Evolutionary conservation across 352 stramenopile genomes (phyloP), one percentile per base, ranked within the genome.

Genomic region (Globisporangium cylindrosporum): DNA sequence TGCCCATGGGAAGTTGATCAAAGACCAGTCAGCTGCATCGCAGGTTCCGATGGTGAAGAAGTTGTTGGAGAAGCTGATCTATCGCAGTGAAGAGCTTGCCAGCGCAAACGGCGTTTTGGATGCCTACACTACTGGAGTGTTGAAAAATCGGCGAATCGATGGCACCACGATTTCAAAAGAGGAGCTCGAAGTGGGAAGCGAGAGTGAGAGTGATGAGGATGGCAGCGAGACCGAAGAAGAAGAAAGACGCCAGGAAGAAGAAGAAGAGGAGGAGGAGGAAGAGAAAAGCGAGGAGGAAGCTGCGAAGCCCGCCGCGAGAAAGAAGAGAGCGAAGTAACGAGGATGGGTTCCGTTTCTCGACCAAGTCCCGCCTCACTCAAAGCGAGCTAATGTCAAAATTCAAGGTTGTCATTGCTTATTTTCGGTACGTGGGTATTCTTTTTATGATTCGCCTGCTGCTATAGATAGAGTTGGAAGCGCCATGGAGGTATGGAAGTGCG

Each of bases 121-220:
- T 10, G 82, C 80, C 5, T 89, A 86, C 58, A 83, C 78, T 6
- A 90, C 80, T 12, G 82, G 82, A 15, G 76, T 90, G 34, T 63
- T 91, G 27, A 91, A 90, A 67, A 87, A 89, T 55, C 70, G 78
- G 27, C 78, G 83, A 22, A 86, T 91, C n/a, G 82, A 91, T 66
- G 82, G 82, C 12, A 86, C 81, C 8, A 81, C 81, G 10, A 89
- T 89, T 32, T 69, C 62, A 5, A 88, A 86, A 58, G 71, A 72
- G 51, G 78, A 88, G 27, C 49, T 76, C 4, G 72, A 76, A 27
- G 66, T 60, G 10, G 49, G 27, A 38, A 71, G 66, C n/a, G 68
- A 78, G 14, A 65, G 43, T n/a, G 63, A 67, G 1, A 57, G 49
- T 12, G 62, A 57, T 20, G 65, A 68, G 14, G 72, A 73, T 27